Conservation (phyloP, 1,284 basidiomycete genomes). For the Agroathelia rolfsii region DNA sequence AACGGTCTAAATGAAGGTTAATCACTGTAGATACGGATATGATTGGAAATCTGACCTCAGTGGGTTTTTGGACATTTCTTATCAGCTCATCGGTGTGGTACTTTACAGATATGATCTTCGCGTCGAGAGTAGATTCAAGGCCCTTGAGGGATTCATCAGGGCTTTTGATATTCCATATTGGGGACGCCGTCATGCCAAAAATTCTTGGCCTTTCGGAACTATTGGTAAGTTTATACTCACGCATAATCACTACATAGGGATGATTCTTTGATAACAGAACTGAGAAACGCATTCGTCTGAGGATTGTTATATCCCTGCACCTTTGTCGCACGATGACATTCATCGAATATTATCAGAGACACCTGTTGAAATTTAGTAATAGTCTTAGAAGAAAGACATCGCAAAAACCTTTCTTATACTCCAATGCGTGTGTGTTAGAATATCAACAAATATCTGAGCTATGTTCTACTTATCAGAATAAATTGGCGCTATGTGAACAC, state of each 20-base stretch:
- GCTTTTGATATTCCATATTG: conserved; percentile 67
- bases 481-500: conserved; percentile 4
- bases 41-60: conserved; percentile 37
- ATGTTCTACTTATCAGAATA: conserved; percentile 3
- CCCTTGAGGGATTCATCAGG: conserved; percentile 44
- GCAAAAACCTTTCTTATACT: conserved; percentile 45
- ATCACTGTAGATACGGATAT: neutral
- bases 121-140: conserved; percentile 65
- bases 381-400: neutral
- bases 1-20: conserved; percentile 33
- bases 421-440: conserved; percentile 74
- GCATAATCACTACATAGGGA: conserved; percentile 74
- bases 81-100: conserved; percentile 55
- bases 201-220: conserved; percentile 53
- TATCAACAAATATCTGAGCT: conserved; percentile 76
- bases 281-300: no score
- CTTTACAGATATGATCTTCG: conserved; percentile 64
- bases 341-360: conserved; percentile 73
- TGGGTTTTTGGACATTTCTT: conserved; percentile 50
- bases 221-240: conserved; percentile 55
- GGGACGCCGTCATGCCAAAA: conserved; percentile 86
- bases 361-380: conserved; percentile 33
- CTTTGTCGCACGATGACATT: conserved; percentile 73
- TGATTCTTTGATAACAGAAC: no score
- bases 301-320: no score